phyloP scores from a whole-genome alignment of 2,329 filamentous ascomycete species.

The Hypoxylon sp. region DNA sequence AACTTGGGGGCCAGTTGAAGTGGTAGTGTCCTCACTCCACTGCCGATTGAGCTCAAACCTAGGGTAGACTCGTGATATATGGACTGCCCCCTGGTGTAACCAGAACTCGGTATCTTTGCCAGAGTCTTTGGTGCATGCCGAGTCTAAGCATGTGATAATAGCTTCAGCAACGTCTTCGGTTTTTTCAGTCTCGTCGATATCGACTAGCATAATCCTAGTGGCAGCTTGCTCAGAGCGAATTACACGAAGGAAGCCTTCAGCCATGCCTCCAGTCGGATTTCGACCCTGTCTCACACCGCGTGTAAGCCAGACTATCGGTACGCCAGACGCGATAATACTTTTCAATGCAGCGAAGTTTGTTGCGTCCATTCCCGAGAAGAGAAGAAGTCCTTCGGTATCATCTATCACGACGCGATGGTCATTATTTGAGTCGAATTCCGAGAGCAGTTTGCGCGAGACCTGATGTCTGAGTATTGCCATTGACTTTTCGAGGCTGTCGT shows the following conservation, averaged over 20 bases:
- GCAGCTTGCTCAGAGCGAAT: conserved; percentile 47
- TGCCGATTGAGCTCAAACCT: not conserved
- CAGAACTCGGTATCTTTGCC: conserved; percentile 47
- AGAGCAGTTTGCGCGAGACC: not conserved
- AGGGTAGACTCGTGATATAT: conserved; percentile 39
- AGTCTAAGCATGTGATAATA: conserved; percentile 30
- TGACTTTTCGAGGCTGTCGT: not conserved
- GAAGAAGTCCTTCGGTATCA: conserved; percentile 37
- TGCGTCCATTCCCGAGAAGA: conserved; percentile 28
- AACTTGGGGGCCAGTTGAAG: conserved; percentile 9
- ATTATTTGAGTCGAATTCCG: conserved; percentile 11
- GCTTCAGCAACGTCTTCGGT: conserved; percentile 24
- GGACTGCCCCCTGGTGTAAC: conserved; percentile 43
- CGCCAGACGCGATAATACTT: conserved; percentile 32
- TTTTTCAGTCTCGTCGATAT: conserved; percentile 37
- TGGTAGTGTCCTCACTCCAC: not conserved
- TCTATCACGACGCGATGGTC: conserved; percentile 39
- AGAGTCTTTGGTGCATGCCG: conserved; percentile 31
- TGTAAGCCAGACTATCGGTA: conserved; percentile 41
- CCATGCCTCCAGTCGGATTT: conserved; percentile 31
- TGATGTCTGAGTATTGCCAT: not conserved
- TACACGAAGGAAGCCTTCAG: conserved; percentile 44
- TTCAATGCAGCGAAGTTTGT: conserved; percentile 37
- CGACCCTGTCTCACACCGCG: conserved; percentile 41
- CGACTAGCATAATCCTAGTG: conserved; percentile 38